Percentiles rank a stretch among this genome's conserved stretches.
Conservation (phyloP, 768 basidiomycete species). For the Boletus rubroflammeus region DNA sequence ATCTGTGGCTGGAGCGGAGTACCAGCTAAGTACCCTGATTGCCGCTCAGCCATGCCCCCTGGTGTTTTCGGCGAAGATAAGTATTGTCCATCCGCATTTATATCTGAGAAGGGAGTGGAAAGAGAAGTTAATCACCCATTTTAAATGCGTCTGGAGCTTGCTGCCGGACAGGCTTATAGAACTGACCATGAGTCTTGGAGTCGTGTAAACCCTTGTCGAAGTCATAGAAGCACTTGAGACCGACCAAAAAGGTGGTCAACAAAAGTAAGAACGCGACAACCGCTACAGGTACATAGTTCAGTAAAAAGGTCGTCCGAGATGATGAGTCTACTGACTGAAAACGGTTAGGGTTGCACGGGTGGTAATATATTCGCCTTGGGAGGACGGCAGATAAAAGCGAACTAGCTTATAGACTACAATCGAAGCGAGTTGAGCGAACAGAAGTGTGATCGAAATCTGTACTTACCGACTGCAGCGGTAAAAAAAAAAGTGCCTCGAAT, state of each 20-base stretch:
- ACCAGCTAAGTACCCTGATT: constrained; percentile 42
- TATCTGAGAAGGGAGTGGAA: constrained; percentile 36
- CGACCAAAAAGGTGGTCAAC: constrained; percentile 70
- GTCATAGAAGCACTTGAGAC: constrained; percentile 75
- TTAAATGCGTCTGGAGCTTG: constrained; percentile 19
- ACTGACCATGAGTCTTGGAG: constrained; percentile 75
- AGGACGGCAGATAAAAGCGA: constrained; percentile 69
- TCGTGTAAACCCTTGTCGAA: constrained; percentile 75
- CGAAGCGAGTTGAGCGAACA: neutral
- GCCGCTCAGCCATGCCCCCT: constrained; percentile 45
- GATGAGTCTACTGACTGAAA: constrained; percentile 56
- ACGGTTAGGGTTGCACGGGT: constrained; percentile 76
- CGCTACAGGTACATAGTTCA: constrained; percentile 39
- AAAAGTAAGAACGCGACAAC: constrained; percentile 73
- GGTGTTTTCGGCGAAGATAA: constrained; percentile 37
- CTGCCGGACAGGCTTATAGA: constrained; percentile 31
- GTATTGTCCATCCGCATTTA: constrained; percentile 46
- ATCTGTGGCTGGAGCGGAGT: constrained; percentile 57
- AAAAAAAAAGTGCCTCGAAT: neutral
- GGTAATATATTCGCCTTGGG: constrained; percentile 54
- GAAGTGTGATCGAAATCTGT: neutral
- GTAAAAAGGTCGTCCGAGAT: neutral
- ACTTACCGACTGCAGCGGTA: constrained; percentile 28
- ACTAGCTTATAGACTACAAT: constrained; percentile 76
- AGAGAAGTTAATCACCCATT: constrained; percentile 36